These are phyloP conservation scores for Candida pseudoglaebosa DNA, from an alignment of 805 yeast species.

Conservation along the genomic window DNA sequence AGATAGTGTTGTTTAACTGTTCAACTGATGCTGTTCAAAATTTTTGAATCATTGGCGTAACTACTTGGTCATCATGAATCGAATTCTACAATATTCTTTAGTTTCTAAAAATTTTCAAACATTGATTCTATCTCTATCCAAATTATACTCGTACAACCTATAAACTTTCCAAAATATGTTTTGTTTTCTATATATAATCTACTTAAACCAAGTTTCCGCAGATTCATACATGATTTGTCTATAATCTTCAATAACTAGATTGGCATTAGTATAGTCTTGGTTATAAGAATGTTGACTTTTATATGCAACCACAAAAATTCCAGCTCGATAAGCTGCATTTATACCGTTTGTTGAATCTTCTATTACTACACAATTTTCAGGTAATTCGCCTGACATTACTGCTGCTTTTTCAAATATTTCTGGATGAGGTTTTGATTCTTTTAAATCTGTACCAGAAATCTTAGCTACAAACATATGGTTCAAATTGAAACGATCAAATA, in stretches of 20 bases:
- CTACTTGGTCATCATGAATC: too few species aligned
- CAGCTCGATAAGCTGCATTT: conserved; percentile 3
- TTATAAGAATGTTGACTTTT: background rate
- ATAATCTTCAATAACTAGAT: conserved; percentile 1
- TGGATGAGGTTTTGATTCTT: conserved; percentile 4
- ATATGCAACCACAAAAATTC: conserved; percentile 2
- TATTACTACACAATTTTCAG: background rate
- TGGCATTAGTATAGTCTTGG: conserved; percentile 2
- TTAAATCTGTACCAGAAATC: conserved; percentile 2
- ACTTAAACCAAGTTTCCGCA: background rate
- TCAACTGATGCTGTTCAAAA: too few species aligned
- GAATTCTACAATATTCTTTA: too few species aligned
- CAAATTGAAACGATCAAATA: conserved; percentile 1
- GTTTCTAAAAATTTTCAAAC: too few species aligned
- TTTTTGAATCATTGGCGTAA: too few species aligned
- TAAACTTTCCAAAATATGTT: background rate
- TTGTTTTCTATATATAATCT: background rate
- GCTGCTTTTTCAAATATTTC: conserved; percentile 3
- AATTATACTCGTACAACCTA: too few species aligned
- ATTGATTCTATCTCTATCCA: too few species aligned
- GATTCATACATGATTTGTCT: background rate
- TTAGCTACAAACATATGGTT: conserved; percentile 4
- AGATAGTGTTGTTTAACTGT: too few species aligned
- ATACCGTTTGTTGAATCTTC: conserved; percentile 4
- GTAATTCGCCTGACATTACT: background rate